Conservation (phyloP, 2,329 filamentous ascomycete genomes). For the Colletotrichum sansevieriae region DNA sequence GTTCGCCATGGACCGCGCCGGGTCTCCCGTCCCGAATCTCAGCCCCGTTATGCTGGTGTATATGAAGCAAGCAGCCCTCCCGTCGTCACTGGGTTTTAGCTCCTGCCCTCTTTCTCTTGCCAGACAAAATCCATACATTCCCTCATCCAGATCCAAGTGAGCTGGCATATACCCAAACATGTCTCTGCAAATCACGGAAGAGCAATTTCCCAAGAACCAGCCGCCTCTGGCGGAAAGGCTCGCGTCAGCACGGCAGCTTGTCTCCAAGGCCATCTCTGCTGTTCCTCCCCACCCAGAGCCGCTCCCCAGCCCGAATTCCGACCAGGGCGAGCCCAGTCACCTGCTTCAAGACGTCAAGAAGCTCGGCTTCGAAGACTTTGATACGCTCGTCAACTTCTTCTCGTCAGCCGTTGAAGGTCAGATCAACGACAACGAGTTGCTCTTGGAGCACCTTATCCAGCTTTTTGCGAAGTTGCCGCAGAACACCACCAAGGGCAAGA, state of each 20-base stretch:
- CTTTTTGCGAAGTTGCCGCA: constrained; percentile 41
- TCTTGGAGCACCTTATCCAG: constrained; percentile 42
- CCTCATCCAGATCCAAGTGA: not conserved
- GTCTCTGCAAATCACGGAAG: constrained; percentile 18
- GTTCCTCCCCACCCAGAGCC: constrained; percentile 23
- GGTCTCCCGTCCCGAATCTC: not conserved
- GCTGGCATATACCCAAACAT: constrained; percentile 5
- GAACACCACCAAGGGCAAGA: constrained; percentile 38
- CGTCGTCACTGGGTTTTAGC: not conserved
- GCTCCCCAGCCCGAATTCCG: not conserved
- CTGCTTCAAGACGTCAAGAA: constrained; percentile 41
- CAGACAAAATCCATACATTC: not conserved
- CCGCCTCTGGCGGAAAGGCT: constrained; percentile 33
- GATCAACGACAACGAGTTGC: constrained; percentile 41
- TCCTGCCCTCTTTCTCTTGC: not conserved
- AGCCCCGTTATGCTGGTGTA: not conserved
- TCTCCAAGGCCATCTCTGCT: constrained; percentile 31
- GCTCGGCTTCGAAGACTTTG: constrained; percentile 43
- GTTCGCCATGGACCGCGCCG: not conserved
- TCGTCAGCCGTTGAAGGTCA: constrained; percentile 31
- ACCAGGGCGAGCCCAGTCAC: constrained; percentile 25
- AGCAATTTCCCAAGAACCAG: constrained; percentile 35
- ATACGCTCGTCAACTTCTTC: constrained; percentile 41
- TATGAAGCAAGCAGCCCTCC: constrained; percentile 26
- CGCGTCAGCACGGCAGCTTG: constrained; percentile 27